These are phyloP conservation scores for Linum lewisii DNA, from an alignment of 345 rosid species.

Conservation along the genomic window DNA sequence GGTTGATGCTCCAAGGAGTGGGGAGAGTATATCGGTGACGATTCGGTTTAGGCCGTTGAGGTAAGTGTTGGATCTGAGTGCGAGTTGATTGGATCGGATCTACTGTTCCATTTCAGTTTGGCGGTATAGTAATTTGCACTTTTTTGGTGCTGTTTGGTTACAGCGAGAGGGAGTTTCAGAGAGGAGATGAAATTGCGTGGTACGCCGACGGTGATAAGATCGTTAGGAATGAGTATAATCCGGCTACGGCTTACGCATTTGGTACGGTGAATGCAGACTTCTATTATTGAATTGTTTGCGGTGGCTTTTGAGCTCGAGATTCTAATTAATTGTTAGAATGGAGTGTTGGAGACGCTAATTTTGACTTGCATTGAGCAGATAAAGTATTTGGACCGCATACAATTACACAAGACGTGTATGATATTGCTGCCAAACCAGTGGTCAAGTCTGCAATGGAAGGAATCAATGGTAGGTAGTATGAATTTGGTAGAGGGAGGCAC, in stretches of 20 bases:
- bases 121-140: neutral
- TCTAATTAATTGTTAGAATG: neutral
- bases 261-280: slow-evolving; percentile 33
- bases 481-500: neutral
- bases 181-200: slow-evolving; percentile 98
- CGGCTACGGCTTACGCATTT: slow-evolving; percentile 79
- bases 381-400: slow-evolving; percentile 85
- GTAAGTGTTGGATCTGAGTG: slow-evolving; percentile 58
- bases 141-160: slow-evolving; percentile 15
- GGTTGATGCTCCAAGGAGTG: slow-evolving; percentile 48
- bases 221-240: slow-evolving; percentile 84
- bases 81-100: slow-evolving; percentile 33
- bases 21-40: slow-evolving; percentile 93
- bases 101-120: slow-evolving; percentile 7
- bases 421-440: slow-evolving; percentile 90
- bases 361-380: slow-evolving; percentile 30
- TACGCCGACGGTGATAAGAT: slow-evolving; percentile 87
- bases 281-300: neutral
- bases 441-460: slow-evolving; percentile 99
- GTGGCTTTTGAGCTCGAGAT: neutral
- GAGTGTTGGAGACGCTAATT: slow-evolving; percentile 4
- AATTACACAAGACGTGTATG: slow-evolving; percentile 70
- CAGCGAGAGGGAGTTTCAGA: slow-evolving; percentile 88
- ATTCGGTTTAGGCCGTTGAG: slow-evolving; percentile 94
- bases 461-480: slow-evolving; percentile 59